A percentile compares a stretch with the other conserved stretches of the same genome.
Conservation (phyloP, 139 green algal species). For the Chlamydomonas sp. region DNA sequence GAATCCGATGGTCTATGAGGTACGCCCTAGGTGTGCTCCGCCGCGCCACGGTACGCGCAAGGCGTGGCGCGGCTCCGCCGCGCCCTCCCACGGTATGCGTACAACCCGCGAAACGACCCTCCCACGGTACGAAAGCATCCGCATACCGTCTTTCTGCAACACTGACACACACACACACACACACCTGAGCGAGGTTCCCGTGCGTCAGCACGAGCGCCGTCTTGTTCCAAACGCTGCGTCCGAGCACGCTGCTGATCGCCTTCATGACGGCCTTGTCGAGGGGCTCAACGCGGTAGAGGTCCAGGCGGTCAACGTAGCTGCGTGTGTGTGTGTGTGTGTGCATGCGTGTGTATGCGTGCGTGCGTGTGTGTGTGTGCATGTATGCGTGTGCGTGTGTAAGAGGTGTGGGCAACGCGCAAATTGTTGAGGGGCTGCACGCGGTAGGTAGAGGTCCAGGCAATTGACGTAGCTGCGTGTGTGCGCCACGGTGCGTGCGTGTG, state of each 20-base stretch:
- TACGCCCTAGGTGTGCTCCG: too few species aligned
- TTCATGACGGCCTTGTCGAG: constrained; percentile 50
- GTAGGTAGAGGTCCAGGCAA: constrained; percentile 55
- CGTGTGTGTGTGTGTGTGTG: neutral
- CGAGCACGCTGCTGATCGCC: constrained; percentile 42
- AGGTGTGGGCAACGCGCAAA: neutral
- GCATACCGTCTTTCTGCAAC: too few species aligned
- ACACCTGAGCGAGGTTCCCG: constrained; percentile 36
- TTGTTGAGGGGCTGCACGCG: constrained; percentile 33
- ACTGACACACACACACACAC: too few species aligned
- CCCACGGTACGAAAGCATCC: too few species aligned
- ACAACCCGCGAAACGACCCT: too few species aligned
- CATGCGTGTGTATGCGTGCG: neutral
- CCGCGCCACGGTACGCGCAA: too few species aligned
- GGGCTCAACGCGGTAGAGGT: constrained; percentile 52
- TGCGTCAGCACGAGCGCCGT: constrained; percentile 48
- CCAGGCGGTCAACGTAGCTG: constrained; percentile 54
- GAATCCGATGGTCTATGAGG: too few species aligned
- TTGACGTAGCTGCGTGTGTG: constrained; percentile 37
- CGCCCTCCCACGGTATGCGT: too few species aligned
- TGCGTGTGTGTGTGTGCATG: neutral
- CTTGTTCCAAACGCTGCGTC: constrained; percentile 40
- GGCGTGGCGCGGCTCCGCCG: too few species aligned
- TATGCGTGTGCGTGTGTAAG: neutral
- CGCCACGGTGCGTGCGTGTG: neutral